Conservation (phyloP, 108 stramenopile species). For the Stephanodiscus triporus region DNA sequence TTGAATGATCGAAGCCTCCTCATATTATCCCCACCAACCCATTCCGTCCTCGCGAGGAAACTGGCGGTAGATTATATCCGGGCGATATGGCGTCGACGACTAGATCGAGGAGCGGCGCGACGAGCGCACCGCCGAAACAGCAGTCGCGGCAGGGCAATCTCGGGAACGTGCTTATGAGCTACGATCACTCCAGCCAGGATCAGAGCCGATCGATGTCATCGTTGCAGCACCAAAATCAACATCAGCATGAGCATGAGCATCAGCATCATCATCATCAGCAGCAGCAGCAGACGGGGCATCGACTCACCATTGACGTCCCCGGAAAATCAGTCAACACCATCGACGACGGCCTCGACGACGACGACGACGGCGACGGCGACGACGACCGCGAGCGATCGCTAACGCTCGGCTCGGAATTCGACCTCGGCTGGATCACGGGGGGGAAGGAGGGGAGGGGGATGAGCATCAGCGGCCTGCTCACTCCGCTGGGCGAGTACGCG, state of each 20-base stretch:
- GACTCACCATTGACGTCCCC: conserved; percentile 1
- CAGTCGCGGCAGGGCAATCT: conserved; percentile 21
- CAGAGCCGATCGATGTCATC: not conserved
- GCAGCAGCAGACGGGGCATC: not conserved
- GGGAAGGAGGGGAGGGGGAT: conserved; percentile 15
- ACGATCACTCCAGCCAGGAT: conserved; percentile 8
- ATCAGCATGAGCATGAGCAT: no score
- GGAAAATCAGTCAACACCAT: not conserved
- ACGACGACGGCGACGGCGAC: conserved; percentile 4
- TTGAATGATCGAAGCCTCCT: no score
- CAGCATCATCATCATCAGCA: not conserved
- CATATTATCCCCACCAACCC: not conserved
- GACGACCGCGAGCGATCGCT: conserved; percentile 28
- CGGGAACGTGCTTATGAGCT: conserved; percentile 10
- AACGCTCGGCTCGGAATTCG: conserved; percentile 36
- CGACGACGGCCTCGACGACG: not conserved
- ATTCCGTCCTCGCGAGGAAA: not conserved
- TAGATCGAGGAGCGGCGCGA: not conserved
- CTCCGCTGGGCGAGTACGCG: conserved; percentile 14
- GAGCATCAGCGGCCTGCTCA: conserved; percentile 15
- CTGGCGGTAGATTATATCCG: no score
- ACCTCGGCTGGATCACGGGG: conserved; percentile 19
- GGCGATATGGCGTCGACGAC: not conserved
- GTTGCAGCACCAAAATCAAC: not conserved
- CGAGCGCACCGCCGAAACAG: conserved; percentile 8